Evolutionary conservation across 306 rosid species (phyloP).

Genomic region (Cyamopsis tetragonoloba): DNA sequence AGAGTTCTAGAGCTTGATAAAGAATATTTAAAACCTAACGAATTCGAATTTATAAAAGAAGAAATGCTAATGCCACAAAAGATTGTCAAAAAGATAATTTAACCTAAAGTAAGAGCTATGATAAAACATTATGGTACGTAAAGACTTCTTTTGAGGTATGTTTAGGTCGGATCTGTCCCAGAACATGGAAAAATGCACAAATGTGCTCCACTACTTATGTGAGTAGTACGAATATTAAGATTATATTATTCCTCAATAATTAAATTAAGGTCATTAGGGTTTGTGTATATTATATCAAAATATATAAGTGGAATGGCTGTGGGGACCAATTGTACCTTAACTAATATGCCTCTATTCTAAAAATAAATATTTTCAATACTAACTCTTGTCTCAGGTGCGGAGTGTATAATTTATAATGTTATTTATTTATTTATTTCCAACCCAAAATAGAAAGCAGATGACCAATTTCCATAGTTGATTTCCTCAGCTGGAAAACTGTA

Average conservation of each 20-base stretch:
- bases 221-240: constrained; percentile 26
- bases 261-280: background rate
- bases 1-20: constrained; percentile 1
- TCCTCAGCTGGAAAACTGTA: background rate
- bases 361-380: background rate
- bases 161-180: constrained; percentile 36
- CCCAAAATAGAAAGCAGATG: constrained; percentile 21
- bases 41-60: constrained; percentile 20
- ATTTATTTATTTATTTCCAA: constrained; percentile 9
- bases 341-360: constrained; percentile 14
- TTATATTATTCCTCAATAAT: constrained; percentile 14
- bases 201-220: constrained; percentile 51
- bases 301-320: constrained; percentile 29
- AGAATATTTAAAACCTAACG: constrained; percentile 20
- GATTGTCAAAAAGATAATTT: constrained; percentile 21
- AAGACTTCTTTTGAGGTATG: constrained; percentile 40
- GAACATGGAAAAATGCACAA: constrained; percentile 42
- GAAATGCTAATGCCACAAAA: constrained; percentile 25
- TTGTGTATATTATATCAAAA: background rate
- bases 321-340: constrained; percentile 18
- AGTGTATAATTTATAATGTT: background rate
- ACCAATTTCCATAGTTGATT: background rate
- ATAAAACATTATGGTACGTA: constrained; percentile 17
- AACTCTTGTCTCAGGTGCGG: background rate
- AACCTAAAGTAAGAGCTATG: constrained; percentile 33